Conservation (phyloP, 2,329 filamentous ascomycete species). For the Mollisia scopiformis region DNA sequence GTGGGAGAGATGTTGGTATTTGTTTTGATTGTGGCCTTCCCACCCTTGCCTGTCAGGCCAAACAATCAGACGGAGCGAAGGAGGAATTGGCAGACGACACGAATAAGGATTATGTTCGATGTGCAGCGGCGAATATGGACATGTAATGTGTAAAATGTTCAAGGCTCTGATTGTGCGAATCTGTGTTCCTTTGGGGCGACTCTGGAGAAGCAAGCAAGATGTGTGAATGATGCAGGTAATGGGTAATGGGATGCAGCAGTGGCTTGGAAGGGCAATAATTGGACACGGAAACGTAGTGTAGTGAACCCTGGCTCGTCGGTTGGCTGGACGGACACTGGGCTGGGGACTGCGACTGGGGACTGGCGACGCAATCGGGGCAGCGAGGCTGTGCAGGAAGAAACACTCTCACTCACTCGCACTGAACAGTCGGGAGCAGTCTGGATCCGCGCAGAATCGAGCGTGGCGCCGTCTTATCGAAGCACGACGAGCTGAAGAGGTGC, state of each 20-base stretch:
- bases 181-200: too few species aligned
- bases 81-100: neutral
- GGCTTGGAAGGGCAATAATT: neutral
- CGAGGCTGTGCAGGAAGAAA: constrained; percentile 6
- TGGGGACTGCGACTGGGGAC: neutral
- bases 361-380: constrained; percentile 3
- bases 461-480: neutral
- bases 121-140: neutral
- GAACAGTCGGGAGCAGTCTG: too few species aligned
- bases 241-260: neutral
- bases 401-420: neutral
- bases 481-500: neutral
- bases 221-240: neutral
- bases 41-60: neutral
- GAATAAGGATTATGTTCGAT: constrained; percentile 1
- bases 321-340: neutral
- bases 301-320: neutral
- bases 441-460: neutral
- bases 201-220: neutral
- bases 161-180: neutral
- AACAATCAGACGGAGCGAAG: neutral
- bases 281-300: neutral
- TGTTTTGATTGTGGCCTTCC: constrained; percentile 3
- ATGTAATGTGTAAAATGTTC: neutral
- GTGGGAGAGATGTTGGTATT: constrained; percentile 19